Evolutionary conservation across 169 alveolate genomes (phyloP).

Genomic region (Condylostoma magnum): DNA sequence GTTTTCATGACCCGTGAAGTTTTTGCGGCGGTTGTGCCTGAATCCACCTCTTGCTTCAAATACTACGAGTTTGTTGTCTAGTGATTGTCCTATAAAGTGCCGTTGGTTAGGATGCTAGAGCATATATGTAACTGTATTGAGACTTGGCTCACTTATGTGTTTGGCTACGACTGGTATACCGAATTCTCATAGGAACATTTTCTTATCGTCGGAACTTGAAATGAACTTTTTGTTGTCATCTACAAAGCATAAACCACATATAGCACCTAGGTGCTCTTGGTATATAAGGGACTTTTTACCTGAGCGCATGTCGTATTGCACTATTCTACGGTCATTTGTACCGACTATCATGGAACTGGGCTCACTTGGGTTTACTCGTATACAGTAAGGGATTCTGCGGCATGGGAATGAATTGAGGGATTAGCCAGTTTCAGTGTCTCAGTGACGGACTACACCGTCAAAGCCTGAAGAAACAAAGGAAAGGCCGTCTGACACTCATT

Average conservation of each 20-base stretch:
- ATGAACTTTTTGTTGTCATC: constrained; percentile 90
- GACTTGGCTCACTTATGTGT: constrained; percentile 94
- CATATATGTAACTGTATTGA: constrained; percentile 93
- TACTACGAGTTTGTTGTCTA: constrained; percentile 93
- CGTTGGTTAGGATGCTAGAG: constrained; percentile 92
- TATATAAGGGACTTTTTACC: constrained; percentile 88
- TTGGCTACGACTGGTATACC: constrained; percentile 95
- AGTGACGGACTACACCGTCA: constrained; percentile 89
- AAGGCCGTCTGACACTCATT: constrained; percentile 80
- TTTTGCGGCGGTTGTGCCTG: constrained; percentile 90
- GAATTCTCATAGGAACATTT: constrained; percentile 95
- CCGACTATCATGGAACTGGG: constrained; percentile 91
- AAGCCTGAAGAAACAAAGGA: constrained; percentile 90
- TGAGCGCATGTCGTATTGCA: constrained; percentile 89
- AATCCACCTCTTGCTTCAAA: constrained; percentile 91
- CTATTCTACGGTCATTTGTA: constrained; percentile 88
- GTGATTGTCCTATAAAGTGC: constrained; percentile 93
- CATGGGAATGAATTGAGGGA: constrained; percentile 83
- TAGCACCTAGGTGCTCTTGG: constrained; percentile 94
- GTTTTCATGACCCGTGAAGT: constrained; percentile 91
- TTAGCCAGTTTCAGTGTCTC: constrained; percentile 99
- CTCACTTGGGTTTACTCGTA: constrained; percentile 91
- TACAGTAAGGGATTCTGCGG: constrained; percentile 92
- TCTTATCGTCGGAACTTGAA: constrained; percentile 96
- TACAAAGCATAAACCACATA: constrained; percentile 91